Conservation (phyloP, 225 moss, liverwort and hornwort species). For the Sphagnum tenellum region DNA sequence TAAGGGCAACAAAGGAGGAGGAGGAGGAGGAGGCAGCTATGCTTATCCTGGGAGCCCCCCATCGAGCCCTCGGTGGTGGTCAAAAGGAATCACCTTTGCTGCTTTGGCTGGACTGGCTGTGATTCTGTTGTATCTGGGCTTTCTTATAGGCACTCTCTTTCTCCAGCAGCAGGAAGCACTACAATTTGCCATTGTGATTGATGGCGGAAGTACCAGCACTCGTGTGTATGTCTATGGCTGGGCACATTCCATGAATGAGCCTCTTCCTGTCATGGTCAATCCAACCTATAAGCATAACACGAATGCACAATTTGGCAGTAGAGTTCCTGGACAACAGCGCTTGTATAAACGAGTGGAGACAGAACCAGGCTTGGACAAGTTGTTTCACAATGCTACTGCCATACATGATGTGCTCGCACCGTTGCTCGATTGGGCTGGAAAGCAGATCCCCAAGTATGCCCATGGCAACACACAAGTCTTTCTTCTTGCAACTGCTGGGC, state of each 20-base stretch:
- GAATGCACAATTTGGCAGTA: slow-evolving; percentile 39
- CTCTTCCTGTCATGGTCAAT: slow-evolving; percentile 79
- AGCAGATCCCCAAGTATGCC: slow-evolving; percentile 64
- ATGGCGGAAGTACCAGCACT: slow-evolving; percentile 91
- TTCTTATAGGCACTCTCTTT: slow-evolving; percentile 45
- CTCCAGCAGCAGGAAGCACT: slow-evolving; percentile 26
- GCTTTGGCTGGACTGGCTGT: slow-evolving; percentile 27
- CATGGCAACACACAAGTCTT: slow-evolving; percentile 71
- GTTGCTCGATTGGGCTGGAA: slow-evolving; percentile 73
- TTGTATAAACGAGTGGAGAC: slow-evolving; percentile 95
- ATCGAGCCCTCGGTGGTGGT: slow-evolving; percentile 25
- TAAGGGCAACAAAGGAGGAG: no score
- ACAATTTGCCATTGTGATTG: slow-evolving; percentile 91
- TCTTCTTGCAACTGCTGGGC: slow-evolving; percentile 86
- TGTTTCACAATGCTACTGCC: slow-evolving; percentile 62
- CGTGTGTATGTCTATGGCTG: slow-evolving; percentile 91
- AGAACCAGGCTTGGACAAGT: slow-evolving; percentile 81
- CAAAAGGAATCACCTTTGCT: slow-evolving; percentile 37
- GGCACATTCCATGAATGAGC: slow-evolving; percentile 64
- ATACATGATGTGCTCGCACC: slow-evolving; percentile 60
- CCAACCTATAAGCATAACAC: slow-evolving; percentile 40
- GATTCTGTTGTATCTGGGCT: slow-evolving; percentile 40
- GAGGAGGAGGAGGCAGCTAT: no score
- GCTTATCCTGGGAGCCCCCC: slow-evolving; percentile 24
- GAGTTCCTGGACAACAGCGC: slow-evolving; percentile 54